Evolutionary conservation across 805 yeast genomes (phyloP), one percentile per base, ranked within the genome.

Genomic region (Zygoascus tannicola): DNA sequence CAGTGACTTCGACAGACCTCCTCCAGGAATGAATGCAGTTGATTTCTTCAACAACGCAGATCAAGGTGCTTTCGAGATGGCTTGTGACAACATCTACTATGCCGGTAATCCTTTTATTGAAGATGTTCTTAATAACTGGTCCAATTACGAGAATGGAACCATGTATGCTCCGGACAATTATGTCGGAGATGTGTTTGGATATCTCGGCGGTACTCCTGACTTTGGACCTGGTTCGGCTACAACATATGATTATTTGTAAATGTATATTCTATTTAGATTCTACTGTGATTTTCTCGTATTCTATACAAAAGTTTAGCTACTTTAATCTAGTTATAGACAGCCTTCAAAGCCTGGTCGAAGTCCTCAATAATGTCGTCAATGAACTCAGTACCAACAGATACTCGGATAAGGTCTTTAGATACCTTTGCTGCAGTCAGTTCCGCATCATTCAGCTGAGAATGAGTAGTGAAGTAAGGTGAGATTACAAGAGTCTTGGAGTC

Each of bases 391-490:
- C 97, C 97, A 39, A 85, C 84, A 38, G 94, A 78, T 37, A 86
- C 81, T 69, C 98, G 81, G 56, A 90, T 78, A 59, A 86, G 74
- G 53, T 85, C 96, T 56, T 82, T 80, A 44, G 92, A 76, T 46
- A 90, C 97, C 66, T 97, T 97, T 40, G 94, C 73, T 12, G 81
- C 78, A 35, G 67, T 45, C 68, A 85, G 85, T 70, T 86, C 97
- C 52, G 79, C 83, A 38, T 84, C 86, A 35, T 70, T 65, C 59
- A 90, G 74, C 70, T 92, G 97, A 63, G 86, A 88, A 67, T 90
- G 98, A 21, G 97, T 90, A 34, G 97, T 92, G 67, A 76, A 86
- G 74, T 81, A 88, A 52, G 98, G 98, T 44, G 96, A 88, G 64
- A 90, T 90, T 46, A 90, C 94, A 61, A 90, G 74, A 37, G 97